A percentile compares a stretch with the other conserved stretches of the same genome.
These are phyloP conservation scores for Flaveria floridana DNA, from an alignment of 140 eudicot species.

Conservation along the genomic window DNA sequence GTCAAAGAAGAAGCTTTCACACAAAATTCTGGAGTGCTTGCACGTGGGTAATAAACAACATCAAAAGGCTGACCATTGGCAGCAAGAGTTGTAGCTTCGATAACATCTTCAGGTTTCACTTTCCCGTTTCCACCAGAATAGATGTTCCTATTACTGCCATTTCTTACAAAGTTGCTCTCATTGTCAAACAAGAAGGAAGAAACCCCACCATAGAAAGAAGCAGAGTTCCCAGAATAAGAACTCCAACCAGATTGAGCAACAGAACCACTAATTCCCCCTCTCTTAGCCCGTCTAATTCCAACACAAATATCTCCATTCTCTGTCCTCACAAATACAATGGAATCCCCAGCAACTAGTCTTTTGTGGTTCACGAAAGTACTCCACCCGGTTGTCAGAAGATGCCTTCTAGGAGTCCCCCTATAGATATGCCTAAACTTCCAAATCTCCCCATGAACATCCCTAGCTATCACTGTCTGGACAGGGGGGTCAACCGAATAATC, in stretches of 20 bases:
- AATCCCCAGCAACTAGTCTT: constrained; percentile 79
- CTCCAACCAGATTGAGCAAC: constrained; percentile 61
- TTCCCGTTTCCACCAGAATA: constrained; percentile 42
- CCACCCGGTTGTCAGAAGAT: constrained; percentile 85
- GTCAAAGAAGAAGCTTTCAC: constrained; percentile 54
- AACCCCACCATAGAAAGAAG: constrained; percentile 47
- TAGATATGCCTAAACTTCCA: constrained; percentile 89
- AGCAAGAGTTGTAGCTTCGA: constrained; percentile 50
- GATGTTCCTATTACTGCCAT: constrained; percentile 41
- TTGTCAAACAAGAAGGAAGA: constrained; percentile 54
- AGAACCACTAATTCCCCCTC: constrained; percentile 47
- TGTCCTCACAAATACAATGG: constrained; percentile 73
- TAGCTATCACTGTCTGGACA: constrained; percentile 64
- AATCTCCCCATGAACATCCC: constrained; percentile 77
- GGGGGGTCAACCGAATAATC: constrained; percentile 76
- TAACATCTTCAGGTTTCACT: constrained; percentile 52
- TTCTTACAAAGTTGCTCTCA: constrained; percentile 54
- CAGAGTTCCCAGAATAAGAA: constrained; percentile 45
- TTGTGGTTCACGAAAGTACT: constrained; percentile 83
- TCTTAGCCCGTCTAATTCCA: constrained; percentile 78
- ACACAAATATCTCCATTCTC: constrained; percentile 71
- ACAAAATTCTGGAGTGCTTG: constrained; percentile 51
- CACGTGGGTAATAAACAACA: constrained; percentile 54
- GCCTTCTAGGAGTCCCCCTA: constrained; percentile 82
- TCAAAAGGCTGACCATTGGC: constrained; percentile 52